A percentile compares a stretch with the other conserved stretches of the same genome.
Evolutionary conservation across 2,329 filamentous ascomycete genomes (phyloP).

Genomic region (Neopestalotiopsis rosae): DNA sequence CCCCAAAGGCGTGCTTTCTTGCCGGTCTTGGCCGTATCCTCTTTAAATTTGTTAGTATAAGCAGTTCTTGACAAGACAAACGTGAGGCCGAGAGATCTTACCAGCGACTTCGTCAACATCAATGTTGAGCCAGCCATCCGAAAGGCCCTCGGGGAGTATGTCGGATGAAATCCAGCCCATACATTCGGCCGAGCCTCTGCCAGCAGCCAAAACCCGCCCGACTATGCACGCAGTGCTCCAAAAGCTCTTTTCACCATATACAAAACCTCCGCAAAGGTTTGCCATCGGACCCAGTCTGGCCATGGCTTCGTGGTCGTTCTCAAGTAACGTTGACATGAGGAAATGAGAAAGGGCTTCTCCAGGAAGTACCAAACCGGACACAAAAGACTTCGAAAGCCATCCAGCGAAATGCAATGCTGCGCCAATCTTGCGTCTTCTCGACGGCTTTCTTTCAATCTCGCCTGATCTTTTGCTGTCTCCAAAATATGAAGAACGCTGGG

Average conservation of each 20-base stretch:
- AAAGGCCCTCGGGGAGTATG: conserved; percentile 55
- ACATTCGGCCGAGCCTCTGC: conserved; percentile 66
- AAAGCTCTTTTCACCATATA: conserved; percentile 68
- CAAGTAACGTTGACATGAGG: conserved; percentile 69
- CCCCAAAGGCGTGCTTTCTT: conserved; percentile 66
- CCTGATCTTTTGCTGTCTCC: conserved; percentile 33
- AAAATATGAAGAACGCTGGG: conserved; percentile 53
- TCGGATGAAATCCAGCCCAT: conserved; percentile 73
- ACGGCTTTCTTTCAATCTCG: conserved; percentile 39
- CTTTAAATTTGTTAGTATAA: conserved; percentile 37
- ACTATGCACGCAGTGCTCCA: conserved; percentile 73
- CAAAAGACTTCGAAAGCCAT: conserved; percentile 72
- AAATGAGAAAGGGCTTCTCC: conserved; percentile 68
- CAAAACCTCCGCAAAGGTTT: conserved; percentile 68
- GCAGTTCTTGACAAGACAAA: not conserved
- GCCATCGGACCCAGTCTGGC: conserved; percentile 63
- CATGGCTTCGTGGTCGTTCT: conserved; percentile 67
- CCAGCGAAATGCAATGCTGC: conserved; percentile 64
- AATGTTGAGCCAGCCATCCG: conserved; percentile 65
- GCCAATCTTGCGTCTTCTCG: conserved; percentile 58
- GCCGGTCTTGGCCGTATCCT: conserved; percentile 54
- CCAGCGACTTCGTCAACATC: conserved; percentile 59
- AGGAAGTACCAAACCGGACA: conserved; percentile 69
- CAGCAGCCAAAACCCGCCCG: conserved; percentile 67
- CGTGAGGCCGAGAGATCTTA: conserved; percentile 36